phyloP scores from a whole-genome alignment of 2,329 filamentous ascomycete species.

The Exophiala dermatitidis region DNA sequence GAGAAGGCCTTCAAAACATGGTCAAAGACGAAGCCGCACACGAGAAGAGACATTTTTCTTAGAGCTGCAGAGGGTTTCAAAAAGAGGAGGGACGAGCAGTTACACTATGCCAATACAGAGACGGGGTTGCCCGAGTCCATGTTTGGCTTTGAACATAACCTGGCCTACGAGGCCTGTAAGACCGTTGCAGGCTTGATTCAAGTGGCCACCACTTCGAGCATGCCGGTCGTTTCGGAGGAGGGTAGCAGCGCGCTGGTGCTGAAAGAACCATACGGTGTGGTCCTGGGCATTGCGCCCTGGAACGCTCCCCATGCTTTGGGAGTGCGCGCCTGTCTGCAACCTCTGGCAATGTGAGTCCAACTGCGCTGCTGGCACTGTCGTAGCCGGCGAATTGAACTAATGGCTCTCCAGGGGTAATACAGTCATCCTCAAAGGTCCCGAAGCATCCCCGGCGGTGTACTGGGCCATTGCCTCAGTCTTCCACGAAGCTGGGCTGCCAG shows the following conservation, averaged over 20 bases:
- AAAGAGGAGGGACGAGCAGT: slow-evolving; percentile 53
- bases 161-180: slow-evolving; percentile 18
- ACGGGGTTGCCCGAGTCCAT: slow-evolving; percentile 45
- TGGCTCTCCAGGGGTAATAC: slow-evolving; percentile 61
- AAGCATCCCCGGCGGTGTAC: slow-evolving; percentile 58
- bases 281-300: slow-evolving; percentile 76
- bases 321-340: slow-evolving; percentile 47
- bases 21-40: slow-evolving; percentile 53
- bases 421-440: slow-evolving; percentile 63
- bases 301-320: slow-evolving; percentile 50
- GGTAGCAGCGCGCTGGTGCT: slow-evolving; percentile 57
- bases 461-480: slow-evolving; percentile 58
- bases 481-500: slow-evolving; percentile 67
- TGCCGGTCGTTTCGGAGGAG: slow-evolving; percentile 44
- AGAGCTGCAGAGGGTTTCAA: slow-evolving; percentile 59
- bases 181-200: slow-evolving; percentile 20
- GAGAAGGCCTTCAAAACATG: slow-evolving; percentile 63
- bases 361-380: neutral
- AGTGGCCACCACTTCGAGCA: slow-evolving; percentile 36
- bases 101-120: slow-evolving; percentile 52
- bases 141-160: slow-evolving; percentile 28
- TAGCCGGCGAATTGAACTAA: neutral
- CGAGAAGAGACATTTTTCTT: slow-evolving; percentile 63
- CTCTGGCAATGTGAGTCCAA: slow-evolving; percentile 46
- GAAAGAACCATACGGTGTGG: slow-evolving; percentile 71